Percentiles rank a stretch among this genome's conserved stretches.
These are phyloP conservation scores for Pythium chondricola DNA, from an alignment of 352 stramenopile species.

Conservation along the genomic window DNA sequence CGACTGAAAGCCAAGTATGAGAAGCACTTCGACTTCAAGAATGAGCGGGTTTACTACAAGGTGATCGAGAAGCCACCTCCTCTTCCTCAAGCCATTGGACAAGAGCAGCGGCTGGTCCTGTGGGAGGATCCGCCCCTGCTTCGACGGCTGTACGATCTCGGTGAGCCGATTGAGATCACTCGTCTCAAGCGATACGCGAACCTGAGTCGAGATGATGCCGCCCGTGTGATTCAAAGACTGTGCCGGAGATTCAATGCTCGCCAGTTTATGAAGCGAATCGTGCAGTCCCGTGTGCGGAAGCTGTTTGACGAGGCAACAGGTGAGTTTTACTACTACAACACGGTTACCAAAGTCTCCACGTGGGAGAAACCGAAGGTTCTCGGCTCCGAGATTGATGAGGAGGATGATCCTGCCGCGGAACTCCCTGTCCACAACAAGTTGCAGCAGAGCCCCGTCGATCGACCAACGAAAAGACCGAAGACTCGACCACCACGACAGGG, in stretches of 20 bases:
- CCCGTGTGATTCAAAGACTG: conserved; percentile 42
- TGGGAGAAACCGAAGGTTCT: conserved; percentile 60
- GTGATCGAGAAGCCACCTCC: conserved; percentile 16
- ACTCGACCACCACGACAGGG: not conserved
- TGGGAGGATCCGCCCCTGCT: conserved; percentile 29
- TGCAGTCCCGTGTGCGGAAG: conserved; percentile 50
- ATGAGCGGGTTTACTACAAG: conserved; percentile 49
- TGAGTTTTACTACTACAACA: conserved; percentile 70
- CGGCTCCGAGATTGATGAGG: conserved; percentile 10
- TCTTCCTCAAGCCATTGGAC: not conserved
- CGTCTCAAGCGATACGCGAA: conserved; percentile 36
- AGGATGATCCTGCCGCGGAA: conserved; percentile 1
- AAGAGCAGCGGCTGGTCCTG: conserved; percentile 11
- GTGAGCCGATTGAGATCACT: conserved; percentile 58
- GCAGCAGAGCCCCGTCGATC: too few species aligned
- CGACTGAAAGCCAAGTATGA: conserved; percentile 39
- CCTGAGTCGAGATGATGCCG: conserved; percentile 46
- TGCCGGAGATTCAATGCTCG: conserved; percentile 37
- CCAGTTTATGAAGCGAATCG: conserved; percentile 28
- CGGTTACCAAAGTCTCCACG: conserved; percentile 54
- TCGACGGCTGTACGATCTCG: conserved; percentile 49
- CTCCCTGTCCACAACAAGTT: not conserved
- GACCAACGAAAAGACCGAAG: conserved; percentile 3
- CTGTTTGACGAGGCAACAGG: conserved; percentile 46
- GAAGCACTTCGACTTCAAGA: conserved; percentile 62